A percentile compares a stretch with the other conserved stretches of the same genome.
Evolutionary conservation across 192 early-diverging fungal species (phyloP).

Genomic region (Geranomyces variabilis): DNA sequence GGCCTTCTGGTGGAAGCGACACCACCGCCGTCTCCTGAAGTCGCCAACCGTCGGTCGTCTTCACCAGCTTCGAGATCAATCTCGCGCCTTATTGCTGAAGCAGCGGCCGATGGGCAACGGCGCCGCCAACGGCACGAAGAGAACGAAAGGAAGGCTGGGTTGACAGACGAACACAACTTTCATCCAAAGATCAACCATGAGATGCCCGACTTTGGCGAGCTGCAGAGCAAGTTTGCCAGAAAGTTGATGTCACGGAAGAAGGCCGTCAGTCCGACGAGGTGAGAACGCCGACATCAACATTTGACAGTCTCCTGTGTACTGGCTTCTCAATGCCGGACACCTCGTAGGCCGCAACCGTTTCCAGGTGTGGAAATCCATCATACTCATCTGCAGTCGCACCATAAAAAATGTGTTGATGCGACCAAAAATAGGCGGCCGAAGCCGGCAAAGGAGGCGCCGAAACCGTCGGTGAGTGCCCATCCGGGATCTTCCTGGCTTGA

Average conservation of each 20-base stretch:
- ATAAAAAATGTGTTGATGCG: too few relatives aligned
- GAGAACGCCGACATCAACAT: neutral
- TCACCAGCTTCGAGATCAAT: neutral
- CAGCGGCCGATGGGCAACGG: neutral
- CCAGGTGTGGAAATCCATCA: slow-evolving; percentile 1
- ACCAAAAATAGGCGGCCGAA: too few relatives aligned
- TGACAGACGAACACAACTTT: neutral
- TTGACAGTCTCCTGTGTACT: neutral
- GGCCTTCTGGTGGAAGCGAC: neutral
- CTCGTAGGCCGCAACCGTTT: neutral
- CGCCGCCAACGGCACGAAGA: neutral
- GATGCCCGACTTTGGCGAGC: neutral
- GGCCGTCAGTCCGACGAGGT: neutral
- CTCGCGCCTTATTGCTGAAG: neutral
- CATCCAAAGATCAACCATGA: neutral
- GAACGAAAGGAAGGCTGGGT: neutral
- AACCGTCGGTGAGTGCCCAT: too few relatives aligned
- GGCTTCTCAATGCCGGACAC: neutral
- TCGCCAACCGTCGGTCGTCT: neutral
- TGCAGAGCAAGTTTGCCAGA: neutral
- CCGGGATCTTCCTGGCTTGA: too few relatives aligned
- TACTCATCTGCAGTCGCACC: neutral
- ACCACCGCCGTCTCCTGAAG: neutral
- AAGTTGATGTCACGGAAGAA: neutral
- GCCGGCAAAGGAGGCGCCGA: too few relatives aligned